These are phyloP conservation scores for Bretziella fagacearum DNA, from an alignment of 2,329 filamentous ascomycete genomes.

Conservation along the genomic window DNA sequence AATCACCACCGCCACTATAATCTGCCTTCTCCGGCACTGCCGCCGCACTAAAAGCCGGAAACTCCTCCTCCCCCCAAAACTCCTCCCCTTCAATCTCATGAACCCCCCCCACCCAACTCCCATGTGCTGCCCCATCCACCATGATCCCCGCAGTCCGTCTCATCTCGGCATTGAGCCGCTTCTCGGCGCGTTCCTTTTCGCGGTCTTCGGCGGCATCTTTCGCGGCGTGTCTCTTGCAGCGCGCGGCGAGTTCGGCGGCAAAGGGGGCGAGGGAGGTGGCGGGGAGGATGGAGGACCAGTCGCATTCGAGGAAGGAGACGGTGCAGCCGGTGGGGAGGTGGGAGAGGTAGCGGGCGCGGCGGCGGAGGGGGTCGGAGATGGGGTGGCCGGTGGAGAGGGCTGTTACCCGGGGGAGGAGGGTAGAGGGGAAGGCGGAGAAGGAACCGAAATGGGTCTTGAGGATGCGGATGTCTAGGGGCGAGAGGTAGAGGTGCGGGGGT, in stretches of 20 bases:
- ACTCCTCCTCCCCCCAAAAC: not conserved
- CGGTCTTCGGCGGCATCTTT: constrained; percentile 79
- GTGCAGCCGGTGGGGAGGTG: constrained; percentile 85
- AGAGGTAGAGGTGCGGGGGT: constrained; percentile 74
- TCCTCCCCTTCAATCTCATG: not conserved
- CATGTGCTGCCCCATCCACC: constrained; percentile 19
- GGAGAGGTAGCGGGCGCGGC: constrained; percentile 68
- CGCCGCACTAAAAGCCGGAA: not conserved
- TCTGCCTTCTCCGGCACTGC: constrained; percentile 25
- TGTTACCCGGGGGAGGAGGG: constrained; percentile 71
- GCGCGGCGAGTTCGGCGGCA: constrained; percentile 54
- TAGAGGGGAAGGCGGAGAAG: constrained; percentile 68
- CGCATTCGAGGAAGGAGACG: constrained; percentile 79
- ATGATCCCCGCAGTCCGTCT: constrained; percentile 29
- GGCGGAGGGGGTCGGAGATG: constrained; percentile 69
- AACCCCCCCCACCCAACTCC: constrained; percentile 25
- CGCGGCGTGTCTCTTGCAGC: constrained; percentile 61
- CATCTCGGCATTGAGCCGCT: constrained; percentile 54
- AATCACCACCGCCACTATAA: too few relatives aligned
- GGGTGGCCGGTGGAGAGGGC: constrained; percentile 78
- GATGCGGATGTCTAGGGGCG: constrained; percentile 80
- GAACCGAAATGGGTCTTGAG: constrained; percentile 75
- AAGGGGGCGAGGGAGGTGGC: constrained; percentile 61
- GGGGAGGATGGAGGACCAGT: constrained; percentile 81
- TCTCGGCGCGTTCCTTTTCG: constrained; percentile 65